Evolutionary conservation across 345 rosid species (phyloP).

Genomic region (Hypericum perforatum): DNA sequence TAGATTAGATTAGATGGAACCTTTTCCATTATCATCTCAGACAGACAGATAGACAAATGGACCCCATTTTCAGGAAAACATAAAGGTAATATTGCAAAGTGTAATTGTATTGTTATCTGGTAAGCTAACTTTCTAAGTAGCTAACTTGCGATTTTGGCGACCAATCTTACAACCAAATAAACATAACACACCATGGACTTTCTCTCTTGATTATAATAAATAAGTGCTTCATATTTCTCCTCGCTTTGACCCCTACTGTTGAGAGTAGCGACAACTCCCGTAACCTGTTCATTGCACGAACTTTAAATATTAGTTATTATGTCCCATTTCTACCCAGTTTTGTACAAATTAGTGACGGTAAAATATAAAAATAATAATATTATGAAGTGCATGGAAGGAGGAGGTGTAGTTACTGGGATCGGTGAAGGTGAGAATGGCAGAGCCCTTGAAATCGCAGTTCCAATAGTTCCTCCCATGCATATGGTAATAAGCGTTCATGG

Average conservation of each 20-base stretch:
- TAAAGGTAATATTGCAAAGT: too few relatives aligned
- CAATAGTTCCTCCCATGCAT: slow-evolving; percentile 69
- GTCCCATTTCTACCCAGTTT: too few relatives aligned
- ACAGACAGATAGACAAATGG: not conserved
- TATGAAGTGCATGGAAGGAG: not conserved
- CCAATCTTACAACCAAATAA: too few relatives aligned
- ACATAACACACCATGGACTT: too few relatives aligned
- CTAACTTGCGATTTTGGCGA: too few relatives aligned
- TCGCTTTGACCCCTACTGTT: slow-evolving; percentile 24
- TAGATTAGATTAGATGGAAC: slow-evolving; percentile 15
- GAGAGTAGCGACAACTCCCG: slow-evolving; percentile 46
- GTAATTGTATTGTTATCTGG: too few relatives aligned
- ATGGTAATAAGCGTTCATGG: slow-evolving; percentile 62
- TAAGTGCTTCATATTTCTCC: not conserved
- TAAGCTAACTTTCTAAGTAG: too few relatives aligned
- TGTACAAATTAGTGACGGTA: too few relatives aligned
- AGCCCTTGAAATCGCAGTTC: slow-evolving; percentile 66
- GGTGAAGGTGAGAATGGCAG: slow-evolving; percentile 52
- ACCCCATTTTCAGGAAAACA: too few relatives aligned
- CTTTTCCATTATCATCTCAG: slow-evolving; percentile 1
- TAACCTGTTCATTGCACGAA: slow-evolving; percentile 28
- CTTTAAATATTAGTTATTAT: too few relatives aligned
- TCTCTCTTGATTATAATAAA: too few relatives aligned
- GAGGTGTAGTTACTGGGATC: slow-evolving; percentile 42
- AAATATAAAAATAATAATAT: not conserved